Evolutionary conservation across 805 yeast species (phyloP).

Genomic region (Lipomyces spencermartinsiae): DNA sequence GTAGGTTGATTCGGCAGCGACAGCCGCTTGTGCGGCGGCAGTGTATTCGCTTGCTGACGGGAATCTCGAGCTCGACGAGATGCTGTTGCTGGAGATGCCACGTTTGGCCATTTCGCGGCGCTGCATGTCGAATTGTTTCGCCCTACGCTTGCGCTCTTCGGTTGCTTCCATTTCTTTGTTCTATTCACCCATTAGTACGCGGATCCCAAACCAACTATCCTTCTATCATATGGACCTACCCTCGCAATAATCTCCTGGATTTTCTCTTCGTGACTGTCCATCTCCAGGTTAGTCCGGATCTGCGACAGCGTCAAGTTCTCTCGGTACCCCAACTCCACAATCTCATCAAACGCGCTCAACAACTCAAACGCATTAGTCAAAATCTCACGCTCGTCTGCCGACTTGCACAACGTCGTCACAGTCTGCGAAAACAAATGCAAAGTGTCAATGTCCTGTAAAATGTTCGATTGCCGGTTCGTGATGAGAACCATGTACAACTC

Average conservation of each 20-base stretch:
- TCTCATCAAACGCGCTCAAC: conserved; percentile 91
- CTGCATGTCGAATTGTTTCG: conserved; percentile 72
- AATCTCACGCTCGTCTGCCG: conserved; percentile 81
- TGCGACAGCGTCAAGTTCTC: conserved; percentile 84
- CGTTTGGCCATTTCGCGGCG: conserved; percentile 55
- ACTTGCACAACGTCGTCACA: conserved; percentile 72
- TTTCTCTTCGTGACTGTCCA: conserved; percentile 99
- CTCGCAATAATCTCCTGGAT: conserved; percentile 91
- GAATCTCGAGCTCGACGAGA: conserved; percentile 25
- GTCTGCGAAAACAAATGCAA: conserved; percentile 83
- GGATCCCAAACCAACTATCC: background rate
- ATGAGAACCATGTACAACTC: conserved; percentile 88
- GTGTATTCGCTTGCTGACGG: conserved; percentile 32
- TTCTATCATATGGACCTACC: conserved; percentile 11
- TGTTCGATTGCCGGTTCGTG: conserved; percentile 89
- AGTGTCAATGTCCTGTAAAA: conserved; percentile 92
- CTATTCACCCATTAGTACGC: conserved; percentile 53
- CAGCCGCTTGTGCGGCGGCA: conserved; percentile 27
- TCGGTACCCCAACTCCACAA: conserved; percentile 84
- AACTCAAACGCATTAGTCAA: conserved; percentile 86
- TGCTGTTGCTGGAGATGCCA: conserved; percentile 30
- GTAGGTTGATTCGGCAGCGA: conserved; percentile 29
- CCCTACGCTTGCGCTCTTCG: conserved; percentile 95
- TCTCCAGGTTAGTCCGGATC: conserved; percentile 86
- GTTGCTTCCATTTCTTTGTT: conserved; percentile 96